phyloP scores from a whole-genome alignment of 768 basidiomycete genomes.

The Termitomyces sp. region DNA sequence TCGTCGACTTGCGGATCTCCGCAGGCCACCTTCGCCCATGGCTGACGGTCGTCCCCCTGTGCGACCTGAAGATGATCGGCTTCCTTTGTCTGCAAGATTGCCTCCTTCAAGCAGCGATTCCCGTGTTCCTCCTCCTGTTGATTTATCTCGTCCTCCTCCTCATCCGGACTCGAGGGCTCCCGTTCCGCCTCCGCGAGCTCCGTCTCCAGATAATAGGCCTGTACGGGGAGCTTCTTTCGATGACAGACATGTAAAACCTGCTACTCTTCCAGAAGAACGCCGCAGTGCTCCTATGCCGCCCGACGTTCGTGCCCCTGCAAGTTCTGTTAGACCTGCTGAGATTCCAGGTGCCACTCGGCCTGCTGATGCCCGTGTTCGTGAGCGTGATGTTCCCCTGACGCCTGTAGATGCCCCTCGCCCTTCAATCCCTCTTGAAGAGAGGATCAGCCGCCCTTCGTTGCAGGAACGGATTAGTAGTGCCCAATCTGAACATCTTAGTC shows the following conservation, averaged over 20 bases:
- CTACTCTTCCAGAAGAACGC: conserved; percentile 29
- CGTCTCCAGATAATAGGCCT: conserved; percentile 24
- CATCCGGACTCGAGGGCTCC: conserved; percentile 27
- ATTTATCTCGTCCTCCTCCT: conserved; percentile 25
- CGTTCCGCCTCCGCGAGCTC: conserved; percentile 20
- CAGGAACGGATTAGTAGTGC: conserved; percentile 34
- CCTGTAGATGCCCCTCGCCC: conserved; percentile 21
- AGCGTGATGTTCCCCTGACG: conserved; percentile 10
- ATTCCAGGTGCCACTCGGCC: conserved; percentile 20
- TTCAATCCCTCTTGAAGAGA: conserved; percentile 34
- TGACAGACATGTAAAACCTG: conserved; percentile 31
- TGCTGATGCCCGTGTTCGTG: conserved; percentile 12
- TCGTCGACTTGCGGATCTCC: conserved; percentile 32
- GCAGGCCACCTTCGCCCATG: conserved; percentile 22
- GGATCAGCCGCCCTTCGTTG: conserved; percentile 32
- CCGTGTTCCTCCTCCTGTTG: conserved; percentile 25
- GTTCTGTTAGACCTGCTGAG: conserved; percentile 21
- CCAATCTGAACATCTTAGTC: conserved; percentile 25
- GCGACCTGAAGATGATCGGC: conserved; percentile 18
- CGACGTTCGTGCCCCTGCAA: conserved; percentile 12
- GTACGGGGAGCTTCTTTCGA: conserved; percentile 25
- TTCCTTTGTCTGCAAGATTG: conserved; percentile 16
- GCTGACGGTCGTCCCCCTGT: conserved; percentile 17
- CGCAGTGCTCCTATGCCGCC: conserved; percentile 9
- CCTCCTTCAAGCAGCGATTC: conserved; percentile 17